Evolutionary conservation across 2,329 filamentous ascomycete genomes (phyloP), one percentile per base, ranked within the genome.

Genomic region (Tolypocladium capitatum): DNA sequence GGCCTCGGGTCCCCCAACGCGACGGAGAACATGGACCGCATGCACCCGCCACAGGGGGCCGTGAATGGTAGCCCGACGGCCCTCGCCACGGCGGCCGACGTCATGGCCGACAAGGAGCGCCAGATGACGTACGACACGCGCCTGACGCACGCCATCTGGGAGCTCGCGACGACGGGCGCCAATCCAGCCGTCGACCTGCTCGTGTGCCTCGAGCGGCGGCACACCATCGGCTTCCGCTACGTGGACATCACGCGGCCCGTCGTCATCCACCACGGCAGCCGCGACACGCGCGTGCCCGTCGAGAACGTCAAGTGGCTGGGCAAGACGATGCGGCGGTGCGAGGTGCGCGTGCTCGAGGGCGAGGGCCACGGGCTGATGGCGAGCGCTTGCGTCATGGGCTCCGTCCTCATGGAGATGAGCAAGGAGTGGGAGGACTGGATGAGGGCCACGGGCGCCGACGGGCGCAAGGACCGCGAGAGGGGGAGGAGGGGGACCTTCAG

Each of bases 361-460:
- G 91, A 98, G 64, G 88, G 90, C 3, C 92, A 98, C 61, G 91
- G 92, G 0, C 70, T 98, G 24, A 98, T 98, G 92, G 92, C 92
- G 1, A 94, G 84, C 55, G 90, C 92, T 0, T 73, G 74, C 14
- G 91, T 97, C 41, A 98, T 98, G 92, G 86, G 88, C 40, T 81
- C 83, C 20, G 85, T 97, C n/a, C 70, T 98, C 33, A 91, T 88
- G 65, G 92, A 98, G 68, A 94, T 98, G 59, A 85, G 86, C 46
- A 82, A 82, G 55, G 92, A 97, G 63, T 97, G 91, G 91, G 85
- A 90, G 55, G 86, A 91, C 58, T 91, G 86, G 86, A 81, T 79
- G 59, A 76, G 78, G 41, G 75, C 76, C 0, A 81, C 78, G 2
- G 75, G 70, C 4, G 54, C 59, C 0, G 65, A 67, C 24, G 60